These are phyloP conservation scores for Triangularia verruculosa DNA, from an alignment of 2,329 filamentous ascomycete species.

Conservation along the genomic window DNA sequence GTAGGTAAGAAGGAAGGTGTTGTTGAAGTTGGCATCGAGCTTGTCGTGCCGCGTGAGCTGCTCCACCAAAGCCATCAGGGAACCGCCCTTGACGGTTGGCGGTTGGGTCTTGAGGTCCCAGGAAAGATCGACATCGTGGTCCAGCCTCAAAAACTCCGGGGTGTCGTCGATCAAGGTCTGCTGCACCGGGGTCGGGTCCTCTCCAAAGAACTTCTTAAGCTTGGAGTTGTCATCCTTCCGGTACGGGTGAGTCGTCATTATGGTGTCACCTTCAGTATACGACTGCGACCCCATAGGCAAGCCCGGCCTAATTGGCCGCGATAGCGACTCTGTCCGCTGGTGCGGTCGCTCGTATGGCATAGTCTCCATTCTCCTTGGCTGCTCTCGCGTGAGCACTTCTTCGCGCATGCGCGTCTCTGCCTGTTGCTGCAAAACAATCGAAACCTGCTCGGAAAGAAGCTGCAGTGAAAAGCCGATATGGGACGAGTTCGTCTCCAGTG, in stretches of 20 bases:
- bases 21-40: slow-evolving; percentile 92
- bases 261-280: slow-evolving; percentile 59
- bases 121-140: slow-evolving; percentile 83
- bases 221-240: slow-evolving; percentile 62
- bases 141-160: slow-evolving; percentile 79
- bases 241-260: slow-evolving; percentile 45
- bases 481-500: slow-evolving; percentile 80
- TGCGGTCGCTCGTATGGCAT: slow-evolving; percentile 56
- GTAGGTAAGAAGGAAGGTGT: slow-evolving; percentile 95
- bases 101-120: slow-evolving; percentile 81
- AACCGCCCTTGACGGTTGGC: slow-evolving; percentile 81
- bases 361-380: slow-evolving; percentile 55
- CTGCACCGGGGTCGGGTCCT: slow-evolving; percentile 53
- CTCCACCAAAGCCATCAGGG: slow-evolving; percentile 83
- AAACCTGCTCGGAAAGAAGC: slow-evolving; percentile 78
- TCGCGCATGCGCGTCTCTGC: slow-evolving; percentile 45
- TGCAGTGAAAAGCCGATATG: slow-evolving; percentile 87
- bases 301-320: slow-evolving; percentile 45
- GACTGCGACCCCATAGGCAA: slow-evolving; percentile 55
- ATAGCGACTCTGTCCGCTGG: slow-evolving; percentile 53
- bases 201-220: slow-evolving; percentile 64
- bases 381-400: slow-evolving; percentile 47
- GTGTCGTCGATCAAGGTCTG: slow-evolving; percentile 63
- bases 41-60: slow-evolving; percentile 95
- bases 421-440: slow-evolving; percentile 51